Base-by-base conservation (phyloP, 169 alveolate species). In the Eimeria acervulina region DNA sequence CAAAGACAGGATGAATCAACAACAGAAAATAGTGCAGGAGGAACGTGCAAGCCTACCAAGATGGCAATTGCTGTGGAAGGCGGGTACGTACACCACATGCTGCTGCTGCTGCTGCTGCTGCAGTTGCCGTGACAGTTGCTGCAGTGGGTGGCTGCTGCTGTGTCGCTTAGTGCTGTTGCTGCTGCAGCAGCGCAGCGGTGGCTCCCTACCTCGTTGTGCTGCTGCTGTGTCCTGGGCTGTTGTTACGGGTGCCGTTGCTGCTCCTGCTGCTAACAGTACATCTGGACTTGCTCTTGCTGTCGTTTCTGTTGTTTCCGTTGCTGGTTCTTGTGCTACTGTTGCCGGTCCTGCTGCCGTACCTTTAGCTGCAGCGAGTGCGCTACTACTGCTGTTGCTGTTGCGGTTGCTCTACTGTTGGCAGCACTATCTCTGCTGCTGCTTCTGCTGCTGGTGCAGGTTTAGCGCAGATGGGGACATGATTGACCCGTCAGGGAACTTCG, bases 31-130 rank as follows among this genome's bases (percentile, higher is more conserved):
- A 38, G 59, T 61, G 51, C 83, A 12, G 55, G 47, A 1, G 55
- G 51, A 7, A 40, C 66, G 10, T 13, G 12, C 66, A 55, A 68
- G 23, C 95, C 96, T 17, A 88, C 95, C 47, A 95, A 95, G 78
- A 83, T 95, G 93, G 97, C 95, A 0, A 68, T 95, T 33, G 95
- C 83, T 28, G 97, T 95, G 19, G 95, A 95, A 44, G 97, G 97
- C 12, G 97, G 97, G 93, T 95, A 10, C 31, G 96, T 59, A 26
- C 38, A 55, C 52, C 52, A 17, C 51, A 21, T 47, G 17, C 51
- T 44, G 59, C 38, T 12, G 81, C 76, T 85, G 93, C 63, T 36
- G 78, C 55, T 68, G n/a, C 28, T 0, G 90, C 38, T 61, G 33
- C 66, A 12, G 66, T 19, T 55, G 66, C 66, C 2, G 15, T 55